Evolutionary conservation across 1,284 basidiomycete genomes (phyloP).

Genomic region (Xanthoconium separans): DNA sequence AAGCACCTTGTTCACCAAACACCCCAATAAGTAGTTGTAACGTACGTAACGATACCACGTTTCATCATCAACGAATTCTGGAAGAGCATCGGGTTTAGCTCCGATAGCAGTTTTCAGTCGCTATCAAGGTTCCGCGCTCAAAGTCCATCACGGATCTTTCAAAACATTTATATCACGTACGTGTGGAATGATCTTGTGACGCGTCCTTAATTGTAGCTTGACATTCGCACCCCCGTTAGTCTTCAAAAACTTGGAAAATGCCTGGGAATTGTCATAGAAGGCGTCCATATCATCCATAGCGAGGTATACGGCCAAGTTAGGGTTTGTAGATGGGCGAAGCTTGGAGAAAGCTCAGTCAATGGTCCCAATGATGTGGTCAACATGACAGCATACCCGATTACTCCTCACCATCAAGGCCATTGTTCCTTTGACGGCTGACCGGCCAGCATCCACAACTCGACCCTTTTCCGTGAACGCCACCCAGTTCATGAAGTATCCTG

Average conservation of each 20-base stretch:
- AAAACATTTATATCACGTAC: slow-evolving; percentile 14
- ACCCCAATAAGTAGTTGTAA: not conserved
- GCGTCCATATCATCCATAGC: slow-evolving; percentile 13
- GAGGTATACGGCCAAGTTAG: slow-evolving; percentile 1
- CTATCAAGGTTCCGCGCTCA: slow-evolving; percentile 7
- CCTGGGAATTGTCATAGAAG: slow-evolving; percentile 28
- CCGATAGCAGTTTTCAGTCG: slow-evolving; percentile 19
- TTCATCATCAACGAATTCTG: slow-evolving; percentile 23
- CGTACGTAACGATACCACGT: slow-evolving; percentile 28
- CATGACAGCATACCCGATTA: slow-evolving; percentile 14
- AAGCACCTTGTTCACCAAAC: not conserved
- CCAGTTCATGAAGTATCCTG: slow-evolving; percentile 52
- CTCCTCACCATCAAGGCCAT: slow-evolving; percentile 13
- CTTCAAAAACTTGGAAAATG: slow-evolving; percentile 29
- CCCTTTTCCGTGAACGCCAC: slow-evolving; percentile 18
- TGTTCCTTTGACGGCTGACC: not conserved
- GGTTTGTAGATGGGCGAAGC: slow-evolving; percentile 13
- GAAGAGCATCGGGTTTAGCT: slow-evolving; percentile 19
- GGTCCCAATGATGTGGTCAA: not conserved
- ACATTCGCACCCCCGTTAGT: slow-evolving; percentile 12
- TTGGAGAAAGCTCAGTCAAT: slow-evolving; percentile 4
- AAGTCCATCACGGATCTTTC: not conserved
- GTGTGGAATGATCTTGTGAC: slow-evolving; percentile 26
- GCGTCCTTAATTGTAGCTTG: slow-evolving; percentile 21
- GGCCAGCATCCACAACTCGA: slow-evolving; percentile 7